Evolutionary conservation across 2,329 filamentous ascomycete genomes (phyloP), one percentile per base, ranked within the genome.

Genomic region (Alternaria gansuensis): DNA sequence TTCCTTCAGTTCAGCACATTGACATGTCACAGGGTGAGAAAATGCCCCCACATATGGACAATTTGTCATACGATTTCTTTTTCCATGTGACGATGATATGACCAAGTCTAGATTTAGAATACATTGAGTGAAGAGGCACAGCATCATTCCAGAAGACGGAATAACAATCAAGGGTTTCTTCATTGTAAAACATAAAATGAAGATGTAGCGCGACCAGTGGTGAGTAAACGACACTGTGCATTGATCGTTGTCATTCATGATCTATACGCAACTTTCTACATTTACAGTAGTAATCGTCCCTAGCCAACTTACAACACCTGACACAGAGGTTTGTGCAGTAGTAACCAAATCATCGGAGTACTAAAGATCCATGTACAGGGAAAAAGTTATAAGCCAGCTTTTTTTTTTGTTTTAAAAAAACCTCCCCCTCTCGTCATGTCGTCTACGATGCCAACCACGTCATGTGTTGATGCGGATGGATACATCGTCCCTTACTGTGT

Each of bases 211-310:
- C 21, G 37, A 7, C 4, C 11, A 5, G 24, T 40, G 3, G 8
- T 24, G 21, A 24, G 24, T 24, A 14, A 40, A 24, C 10, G 11
- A 11, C 14, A 4, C 2, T 36, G 13, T 26, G 13, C 10, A n/a
- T 36, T 36, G 13, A 48, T 36, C 5, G 9, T 36, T 34, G 31
- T 48, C 21, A 48, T 48, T 48, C 21, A 48, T 48, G 21, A 23
- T 36, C 21, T n/a, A 26, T 36, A 48, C 5, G 21, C 44, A 21
- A 48, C 11, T 36, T n/a, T n/a, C 44, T 36, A 17, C 29, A 23
- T 48, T 21, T 48, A 26, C 17, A 17, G 17, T n/a, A n/a, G 1
- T 26, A 29, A 0, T 24, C 29, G 13, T 48, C 8, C 21, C 31
- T 13, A 48, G 44, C 9, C 21, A n/a, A 36, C 31, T 34, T n/a